phyloP scores from a whole-genome alignment of 2,329 filamentous ascomycete species.

The Pyrenophora tritici-repentis region DNA sequence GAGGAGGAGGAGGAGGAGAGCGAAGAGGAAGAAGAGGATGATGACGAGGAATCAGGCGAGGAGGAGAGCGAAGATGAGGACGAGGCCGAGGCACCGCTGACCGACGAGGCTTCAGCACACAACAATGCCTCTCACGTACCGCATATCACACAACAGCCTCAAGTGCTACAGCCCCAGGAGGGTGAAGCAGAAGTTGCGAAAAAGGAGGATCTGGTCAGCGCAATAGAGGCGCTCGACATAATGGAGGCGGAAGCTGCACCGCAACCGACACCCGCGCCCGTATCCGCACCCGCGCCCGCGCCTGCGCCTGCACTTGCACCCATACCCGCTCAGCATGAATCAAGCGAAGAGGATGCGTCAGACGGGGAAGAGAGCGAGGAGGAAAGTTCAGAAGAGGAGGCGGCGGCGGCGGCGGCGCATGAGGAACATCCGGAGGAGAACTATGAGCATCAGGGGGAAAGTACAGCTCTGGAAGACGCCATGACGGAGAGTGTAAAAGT shows the following conservation, averaged over 20 bases:
- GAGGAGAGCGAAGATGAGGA: conserved; percentile 19
- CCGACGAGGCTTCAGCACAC: conserved; percentile 14
- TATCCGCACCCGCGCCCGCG: no score
- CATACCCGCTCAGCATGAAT: background rate
- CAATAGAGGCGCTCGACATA: conserved; percentile 26
- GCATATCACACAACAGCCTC: conserved; percentile 29
- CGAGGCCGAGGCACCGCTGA: conserved; percentile 7
- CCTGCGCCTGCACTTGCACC: no score
- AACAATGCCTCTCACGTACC: conserved; percentile 40
- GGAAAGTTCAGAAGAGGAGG: conserved; percentile 18
- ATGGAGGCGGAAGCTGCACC: conserved; percentile 2
- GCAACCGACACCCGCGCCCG: background rate
- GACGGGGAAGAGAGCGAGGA: conserved; percentile 45
- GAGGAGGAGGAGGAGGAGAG: conserved; percentile 25
- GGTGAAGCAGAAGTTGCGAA: conserved; percentile 8
- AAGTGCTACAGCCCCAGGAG: conserved; percentile 12
- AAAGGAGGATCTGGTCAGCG: conserved; percentile 21
- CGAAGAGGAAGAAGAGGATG: conserved; percentile 15
- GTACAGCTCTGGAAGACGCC: conserved; percentile 52
- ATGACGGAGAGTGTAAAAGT: conserved; percentile 50
- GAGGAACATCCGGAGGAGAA: conserved; percentile 37
- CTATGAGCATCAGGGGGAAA: conserved; percentile 56
- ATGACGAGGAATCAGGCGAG: conserved; percentile 21
- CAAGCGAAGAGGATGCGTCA: conserved; percentile 19
- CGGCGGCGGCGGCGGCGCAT: background rate